Percentiles rank a stretch among this genome's conserved stretches.
Evolutionary conservation across 2,329 filamentous ascomycete species (phyloP).

Genomic region (Chrysoporthe austroafricana): DNA sequence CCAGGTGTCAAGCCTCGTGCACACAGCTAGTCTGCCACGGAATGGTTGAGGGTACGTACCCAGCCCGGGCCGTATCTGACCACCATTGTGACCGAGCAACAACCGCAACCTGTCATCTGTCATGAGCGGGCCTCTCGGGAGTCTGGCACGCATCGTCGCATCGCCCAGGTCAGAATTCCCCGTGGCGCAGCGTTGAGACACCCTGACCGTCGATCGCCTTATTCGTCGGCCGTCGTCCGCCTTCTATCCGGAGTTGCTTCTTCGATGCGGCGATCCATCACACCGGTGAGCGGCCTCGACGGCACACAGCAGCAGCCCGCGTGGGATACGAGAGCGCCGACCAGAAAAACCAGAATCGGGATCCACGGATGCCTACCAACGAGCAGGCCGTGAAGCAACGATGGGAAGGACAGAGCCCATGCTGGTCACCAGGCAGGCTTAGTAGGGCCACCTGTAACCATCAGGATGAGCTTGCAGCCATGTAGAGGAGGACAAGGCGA

Average conservation of each 20-base stretch:
- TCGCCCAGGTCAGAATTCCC: background rate
- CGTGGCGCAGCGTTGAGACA: constrained; percentile 1
- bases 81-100: background rate
- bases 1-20: constrained; percentile 12
- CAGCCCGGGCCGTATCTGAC: constrained; percentile 14
- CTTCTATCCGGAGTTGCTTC: constrained; percentile 18
- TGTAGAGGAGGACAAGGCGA: background rate
- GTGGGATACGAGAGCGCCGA: background rate
- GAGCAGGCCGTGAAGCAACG: background rate
- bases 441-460: background rate
- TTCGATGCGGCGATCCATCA: constrained; percentile 12
- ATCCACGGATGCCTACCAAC: background rate
- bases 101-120: background rate
- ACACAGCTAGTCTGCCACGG: constrained; percentile 4
- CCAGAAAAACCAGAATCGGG: background rate
- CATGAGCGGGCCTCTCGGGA: background rate
- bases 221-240: background rate
- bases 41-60: background rate
- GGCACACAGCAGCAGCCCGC: constrained; percentile 7
- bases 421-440: background rate
- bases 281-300: constrained; percentile 14
- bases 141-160: background rate
- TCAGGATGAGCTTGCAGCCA: background rate
- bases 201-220: background rate
- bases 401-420: background rate